Evolutionary conservation across 805 yeast genomes (phyloP).

Genomic region (Saccharomycopsis fermentans): DNA sequence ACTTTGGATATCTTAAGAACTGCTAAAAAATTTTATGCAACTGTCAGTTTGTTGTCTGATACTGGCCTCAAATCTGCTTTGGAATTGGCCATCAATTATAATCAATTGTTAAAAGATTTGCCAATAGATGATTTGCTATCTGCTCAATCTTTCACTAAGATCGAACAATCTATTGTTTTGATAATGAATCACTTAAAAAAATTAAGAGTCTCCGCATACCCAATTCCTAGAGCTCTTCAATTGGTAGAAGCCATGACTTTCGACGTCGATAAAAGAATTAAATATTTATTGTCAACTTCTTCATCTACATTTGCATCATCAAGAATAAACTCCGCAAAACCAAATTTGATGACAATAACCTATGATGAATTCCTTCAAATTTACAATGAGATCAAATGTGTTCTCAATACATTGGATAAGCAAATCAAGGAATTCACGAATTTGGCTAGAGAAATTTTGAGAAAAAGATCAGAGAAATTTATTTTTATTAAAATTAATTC

Average conservation of each 20-base stretch:
- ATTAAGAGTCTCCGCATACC: slow-evolving; percentile 50
- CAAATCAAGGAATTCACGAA: slow-evolving; percentile 53
- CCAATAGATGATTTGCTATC: slow-evolving; percentile 53
- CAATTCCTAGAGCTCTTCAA: slow-evolving; percentile 50
- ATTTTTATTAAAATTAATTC: slow-evolving; percentile 52
- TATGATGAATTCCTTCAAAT: slow-evolving; percentile 31
- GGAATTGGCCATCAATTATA: slow-evolving; percentile 42
- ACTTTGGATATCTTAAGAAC: slow-evolving; percentile 52
- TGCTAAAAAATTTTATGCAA: slow-evolving; percentile 73
- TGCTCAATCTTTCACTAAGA: slow-evolving; percentile 33
- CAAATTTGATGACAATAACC: slow-evolving; percentile 35
- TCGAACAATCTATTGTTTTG: slow-evolving; percentile 35
- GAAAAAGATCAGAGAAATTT: slow-evolving; percentile 66
- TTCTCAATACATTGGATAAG: slow-evolving; percentile 47
- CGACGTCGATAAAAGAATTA: slow-evolving; percentile 42
- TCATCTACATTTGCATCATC: slow-evolving; percentile 18
- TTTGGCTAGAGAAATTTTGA: slow-evolving; percentile 60
- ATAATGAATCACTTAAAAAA: slow-evolving; percentile 57
- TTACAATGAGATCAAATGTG: slow-evolving; percentile 24
- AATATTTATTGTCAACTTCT: slow-evolving; percentile 27
- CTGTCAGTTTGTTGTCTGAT: slow-evolving; percentile 62
- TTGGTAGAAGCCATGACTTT: slow-evolving; percentile 56
- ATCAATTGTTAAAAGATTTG: slow-evolving; percentile 55
- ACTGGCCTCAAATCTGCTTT: slow-evolving; percentile 53
- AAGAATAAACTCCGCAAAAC: neutral